Evolutionary conservation across 176 grass and related monocot genomes (phyloP).

Genomic region (Phoenix dactylifera): DNA sequence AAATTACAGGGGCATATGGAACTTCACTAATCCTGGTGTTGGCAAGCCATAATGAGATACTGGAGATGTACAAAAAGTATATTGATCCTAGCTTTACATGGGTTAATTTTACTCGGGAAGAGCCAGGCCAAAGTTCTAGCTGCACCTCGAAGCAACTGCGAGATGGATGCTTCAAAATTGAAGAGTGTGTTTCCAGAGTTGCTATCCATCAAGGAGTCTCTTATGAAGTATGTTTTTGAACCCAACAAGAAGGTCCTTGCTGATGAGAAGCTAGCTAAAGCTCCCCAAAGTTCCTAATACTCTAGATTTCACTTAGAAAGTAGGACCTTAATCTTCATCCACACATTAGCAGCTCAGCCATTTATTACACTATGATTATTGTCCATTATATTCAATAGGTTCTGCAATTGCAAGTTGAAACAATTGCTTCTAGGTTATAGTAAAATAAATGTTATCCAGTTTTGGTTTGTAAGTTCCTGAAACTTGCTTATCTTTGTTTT

Average conservation of each 20-base stretch:
- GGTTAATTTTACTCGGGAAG: slow-evolving; percentile 11
- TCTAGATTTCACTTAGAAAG: background rate
- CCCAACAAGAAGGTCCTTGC: slow-evolving; percentile 17
- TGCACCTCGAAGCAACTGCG: slow-evolving; percentile 15
- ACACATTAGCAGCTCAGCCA: background rate
- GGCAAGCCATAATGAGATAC: slow-evolving; percentile 19
- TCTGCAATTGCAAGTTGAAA: too few relatives aligned
- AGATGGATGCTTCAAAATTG: slow-evolving; percentile 15
- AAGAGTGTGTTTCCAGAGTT: slow-evolving; percentile 15
- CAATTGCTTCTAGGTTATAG: too few relatives aligned
- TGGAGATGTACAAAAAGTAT: slow-evolving; percentile 12
- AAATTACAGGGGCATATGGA: slow-evolving; percentile 20
- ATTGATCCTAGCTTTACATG: slow-evolving; percentile 12
- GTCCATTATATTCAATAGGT: too few relatives aligned
- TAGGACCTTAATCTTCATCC: background rate
- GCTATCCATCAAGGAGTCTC: slow-evolving; percentile 15
- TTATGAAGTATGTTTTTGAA: slow-evolving; percentile 19
- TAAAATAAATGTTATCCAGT: too few relatives aligned
- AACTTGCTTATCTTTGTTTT: too few relatives aligned
- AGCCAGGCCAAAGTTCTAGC: slow-evolving; percentile 16
- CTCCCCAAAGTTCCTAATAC: background rate
- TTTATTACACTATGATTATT: background rate
- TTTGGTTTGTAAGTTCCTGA: too few relatives aligned
- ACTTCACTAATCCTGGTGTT: slow-evolving; percentile 18
- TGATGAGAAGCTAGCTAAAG: background rate